These are phyloP conservation scores for Myxozyma neglecta DNA, from an alignment of 805 yeast species.

Conservation along the genomic window DNA sequence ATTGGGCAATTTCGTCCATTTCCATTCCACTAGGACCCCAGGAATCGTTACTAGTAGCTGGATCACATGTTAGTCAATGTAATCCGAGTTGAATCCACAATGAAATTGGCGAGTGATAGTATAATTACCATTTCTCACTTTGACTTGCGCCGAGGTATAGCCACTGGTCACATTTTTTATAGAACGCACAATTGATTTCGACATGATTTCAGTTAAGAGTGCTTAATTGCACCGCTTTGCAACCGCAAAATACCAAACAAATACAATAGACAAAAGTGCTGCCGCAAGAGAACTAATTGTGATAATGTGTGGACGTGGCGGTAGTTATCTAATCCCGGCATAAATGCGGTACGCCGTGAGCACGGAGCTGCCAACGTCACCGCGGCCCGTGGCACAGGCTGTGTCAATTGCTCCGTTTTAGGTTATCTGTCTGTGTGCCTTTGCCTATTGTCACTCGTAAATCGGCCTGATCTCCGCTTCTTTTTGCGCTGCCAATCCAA, in stretches of 20 bases:
- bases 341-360: too few species aligned
- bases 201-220: not conserved
- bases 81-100: not conserved
- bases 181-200: conserved; percentile 27
- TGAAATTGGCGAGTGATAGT: not conserved
- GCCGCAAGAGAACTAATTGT: not conserved
- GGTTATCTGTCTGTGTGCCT: too few species aligned
- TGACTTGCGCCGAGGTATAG: conserved; percentile 77
- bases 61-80: too few species aligned
- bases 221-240: too few species aligned
- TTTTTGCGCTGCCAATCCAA: too few species aligned
- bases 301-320: not conserved
- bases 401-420: too few species aligned
- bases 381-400: too few species aligned
- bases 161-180: conserved; percentile 84
- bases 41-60: conserved; percentile 83
- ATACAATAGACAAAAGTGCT: not conserved
- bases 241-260: not conserved
- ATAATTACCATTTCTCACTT: conserved; percentile 64
- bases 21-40: conserved; percentile 77
- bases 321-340: too few species aligned
- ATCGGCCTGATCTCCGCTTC: too few species aligned
- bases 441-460: too few species aligned
- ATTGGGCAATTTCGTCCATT: conserved; percentile 79
- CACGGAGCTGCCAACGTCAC: not conserved